A percentile compares a stretch with the other conserved stretches of the same genome.
Conservation (phyloP, 2,329 filamentous ascomycete genomes). For the Pseudogymnoascus sp. region DNA sequence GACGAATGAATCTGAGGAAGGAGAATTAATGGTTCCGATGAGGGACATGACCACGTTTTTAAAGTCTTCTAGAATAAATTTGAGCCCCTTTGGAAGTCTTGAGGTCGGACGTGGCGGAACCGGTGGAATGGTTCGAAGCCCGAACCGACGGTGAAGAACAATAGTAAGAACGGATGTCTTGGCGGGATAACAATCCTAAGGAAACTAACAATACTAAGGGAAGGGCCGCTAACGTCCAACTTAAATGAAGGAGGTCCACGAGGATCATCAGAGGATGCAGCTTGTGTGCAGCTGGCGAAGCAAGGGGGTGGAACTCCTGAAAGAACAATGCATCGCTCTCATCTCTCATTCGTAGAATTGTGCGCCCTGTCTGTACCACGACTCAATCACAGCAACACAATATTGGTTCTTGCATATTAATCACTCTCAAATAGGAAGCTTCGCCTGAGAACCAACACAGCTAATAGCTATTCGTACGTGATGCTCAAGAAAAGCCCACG, state of each 20-base stretch:
- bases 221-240: neutral
- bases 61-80: slow-evolving; percentile 1
- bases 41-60: neutral
- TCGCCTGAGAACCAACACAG: neutral
- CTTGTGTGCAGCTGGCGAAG: neutral
- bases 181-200: neutral
- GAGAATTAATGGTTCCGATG: neutral
- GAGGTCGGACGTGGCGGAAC: neutral
- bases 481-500: neutral
- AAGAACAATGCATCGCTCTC: neutral
- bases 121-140: neutral
- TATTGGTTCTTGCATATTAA: neutral
- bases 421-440: neutral
- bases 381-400: neutral
- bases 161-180: neutral
- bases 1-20: neutral
- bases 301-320: neutral
- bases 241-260: neutral
- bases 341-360: neutral
- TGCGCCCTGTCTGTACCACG: neutral
- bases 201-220: neutral
- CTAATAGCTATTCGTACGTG: neutral
- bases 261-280: neutral
- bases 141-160: neutral
- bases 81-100: slow-evolving; percentile 1